Evolutionary conservation across 345 rosid genomes (phyloP), one percentile per base, ranked within the genome.

Genomic region (Brassica carinata): DNA sequence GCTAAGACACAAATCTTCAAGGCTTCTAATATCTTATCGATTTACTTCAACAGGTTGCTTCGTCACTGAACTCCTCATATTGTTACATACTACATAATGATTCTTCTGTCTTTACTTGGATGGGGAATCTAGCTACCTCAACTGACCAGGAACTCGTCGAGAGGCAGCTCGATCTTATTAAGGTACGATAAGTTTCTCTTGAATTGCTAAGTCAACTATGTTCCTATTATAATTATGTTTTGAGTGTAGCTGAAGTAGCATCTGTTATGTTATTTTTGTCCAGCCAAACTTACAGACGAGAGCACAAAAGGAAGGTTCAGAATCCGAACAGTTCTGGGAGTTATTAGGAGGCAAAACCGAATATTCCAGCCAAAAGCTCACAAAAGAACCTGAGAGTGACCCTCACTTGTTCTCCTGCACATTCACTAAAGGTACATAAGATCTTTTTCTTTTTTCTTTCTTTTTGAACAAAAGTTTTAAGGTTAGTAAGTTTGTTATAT

Each of bases 291-390:
- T 82, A 69, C 99, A 96, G 79, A 79, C 90, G 36, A 90, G 86
- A 85, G 79, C 97, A 80, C 99, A 96, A 83, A 96, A 93, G 83
- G 99, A 96, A 86, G 98, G 99, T 73, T 81, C 98, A 2, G 99
- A 96, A 73, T 85, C 93, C 67, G 99, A 93, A 73, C 96, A 87
- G 67, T 96, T 96, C 84, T 96, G 99, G 99, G 94, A 92, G 69
- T 71, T 94, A 64, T 72, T 96, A 59, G 97, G 94, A 74, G 98
- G 95, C 75, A 96, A 96, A 89, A 15, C 90, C 48, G 99, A 96
- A 86, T 87, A 92, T 74, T 75, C 85, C 1, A 88, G 90, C 81
- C 94, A 89, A 87, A 94, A 92, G 85, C 85, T 91, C 78, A 87
- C 78, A 19, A 90, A 82, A 77, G 89, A 83, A 45, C 84, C 97